Percentiles rank a stretch among this genome's conserved stretches.
Conservation (phyloP, 2,329 filamentous ascomycete genomes). For the Colletotrichum lentis region DNA sequence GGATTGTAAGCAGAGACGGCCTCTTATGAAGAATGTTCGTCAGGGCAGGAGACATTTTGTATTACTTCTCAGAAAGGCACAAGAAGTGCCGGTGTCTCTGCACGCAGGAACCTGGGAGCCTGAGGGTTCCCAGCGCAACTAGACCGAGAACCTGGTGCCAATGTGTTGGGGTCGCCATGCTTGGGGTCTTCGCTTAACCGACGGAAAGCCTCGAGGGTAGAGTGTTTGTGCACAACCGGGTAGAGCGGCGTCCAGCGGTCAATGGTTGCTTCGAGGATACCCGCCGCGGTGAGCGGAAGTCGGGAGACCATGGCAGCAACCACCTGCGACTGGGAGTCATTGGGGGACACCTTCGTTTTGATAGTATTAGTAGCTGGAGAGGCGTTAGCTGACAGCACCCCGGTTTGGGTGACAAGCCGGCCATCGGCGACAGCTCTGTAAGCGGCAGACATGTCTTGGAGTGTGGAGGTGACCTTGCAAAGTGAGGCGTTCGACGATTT, state of each 20-base stretch:
- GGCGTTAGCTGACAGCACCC: neutral
- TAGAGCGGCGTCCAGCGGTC: constrained; percentile 39
- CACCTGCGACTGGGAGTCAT: neutral
- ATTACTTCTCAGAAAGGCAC: constrained; percentile 40
- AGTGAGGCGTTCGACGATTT: constrained; percentile 57
- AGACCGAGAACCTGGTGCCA: constrained; percentile 40
- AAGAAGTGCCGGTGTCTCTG: constrained; percentile 40
- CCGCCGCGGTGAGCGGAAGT: constrained; percentile 34
- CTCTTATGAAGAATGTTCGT: constrained; percentile 36
- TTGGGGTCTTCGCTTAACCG: constrained; percentile 11
- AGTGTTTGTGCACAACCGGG: constrained; percentile 39
- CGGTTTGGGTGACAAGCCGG: too few relatives aligned
- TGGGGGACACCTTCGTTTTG: constrained; percentile 18
- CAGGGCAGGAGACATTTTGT: constrained; percentile 36
- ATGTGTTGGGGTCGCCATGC: constrained; percentile 5
- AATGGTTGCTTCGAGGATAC: constrained; percentile 37
- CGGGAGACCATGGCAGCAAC: constrained; percentile 30
- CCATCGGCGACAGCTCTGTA: constrained; percentile 63
- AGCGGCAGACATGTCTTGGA: constrained; percentile 53
- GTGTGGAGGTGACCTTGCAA: constrained; percentile 51
- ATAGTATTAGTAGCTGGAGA: constrained; percentile 27
- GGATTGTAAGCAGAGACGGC: constrained; percentile 39
- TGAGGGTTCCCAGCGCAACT: constrained; percentile 40
- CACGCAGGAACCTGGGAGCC: constrained; percentile 27
- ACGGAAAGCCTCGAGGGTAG: constrained; percentile 33